Base-by-base conservation (phyloP, 108 stramenopile species). In the Nannochloropsis salina region DNA sequence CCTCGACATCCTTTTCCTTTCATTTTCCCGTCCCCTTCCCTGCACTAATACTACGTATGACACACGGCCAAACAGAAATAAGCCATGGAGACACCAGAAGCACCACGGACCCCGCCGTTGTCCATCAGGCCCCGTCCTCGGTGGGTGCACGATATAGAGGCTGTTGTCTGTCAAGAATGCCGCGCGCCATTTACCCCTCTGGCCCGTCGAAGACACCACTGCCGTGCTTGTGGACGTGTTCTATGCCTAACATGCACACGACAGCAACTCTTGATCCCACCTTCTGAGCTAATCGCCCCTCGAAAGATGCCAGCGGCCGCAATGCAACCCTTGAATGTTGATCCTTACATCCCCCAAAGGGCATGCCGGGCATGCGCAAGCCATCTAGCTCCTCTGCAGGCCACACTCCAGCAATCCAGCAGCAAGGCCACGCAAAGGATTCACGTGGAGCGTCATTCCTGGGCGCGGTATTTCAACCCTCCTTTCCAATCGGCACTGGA, bases 201-300 rank as follows among this genome's bases (percentile, higher is more conserved):
- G 61, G 41, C 84, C 74, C 74, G 20, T 84, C 82, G 88, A 5
- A 44, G 83, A 20, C 90, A 90, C 61, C 90, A 90, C 82, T 90
- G 90, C 86, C 85, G 90, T 9, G 22, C 40, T 40, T 88, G 88
- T 81, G 90, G 90, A 44, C 18, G 43, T 20, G 83, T 90, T 31
- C 89, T 89, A 80, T 90, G 90, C 81, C 44, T 79, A 8, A 61
- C 83, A 9, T 90, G 90, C 83, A 83, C 83, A 22, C 80, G 40
- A n/a, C 10, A 86, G 2, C 86, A 84, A 42, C 42, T 74, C 61
- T 6, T 74, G 20, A 74, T 74, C 61, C 61, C 61, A n/a, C 2
- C 61, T n/a, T 15, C 61, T n/a, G 5, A 74, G 20, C 20, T 74
- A 3, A 74, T 74, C 61, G 20, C 20, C 3, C 61, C 61, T 2